phyloP scores from a whole-genome alignment of 2,329 filamentous ascomycete genomes.

The Pyricularia sp. region DNA sequence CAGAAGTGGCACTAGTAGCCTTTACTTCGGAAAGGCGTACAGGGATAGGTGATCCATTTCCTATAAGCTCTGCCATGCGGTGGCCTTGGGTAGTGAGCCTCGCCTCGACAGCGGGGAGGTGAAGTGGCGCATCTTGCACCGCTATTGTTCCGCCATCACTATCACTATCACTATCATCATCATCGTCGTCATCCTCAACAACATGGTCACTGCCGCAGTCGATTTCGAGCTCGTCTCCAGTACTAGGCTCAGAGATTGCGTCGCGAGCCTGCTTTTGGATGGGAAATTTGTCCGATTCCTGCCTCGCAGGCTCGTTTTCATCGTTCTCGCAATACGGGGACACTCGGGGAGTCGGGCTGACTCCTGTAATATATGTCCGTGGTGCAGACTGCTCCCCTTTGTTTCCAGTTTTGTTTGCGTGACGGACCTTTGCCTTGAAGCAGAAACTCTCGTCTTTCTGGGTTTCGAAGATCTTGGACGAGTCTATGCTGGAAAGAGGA shows the following conservation, averaged over 20 bases:
- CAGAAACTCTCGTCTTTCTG: conserved; percentile 21
- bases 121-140: background rate
- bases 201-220: background rate
- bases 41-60: background rate
- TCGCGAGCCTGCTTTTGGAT: background rate
- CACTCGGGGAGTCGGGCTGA: background rate
- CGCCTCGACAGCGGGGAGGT: background rate
- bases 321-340: background rate
- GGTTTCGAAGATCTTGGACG: conserved; percentile 10
- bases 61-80: background rate
- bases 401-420: background rate
- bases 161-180: background rate
- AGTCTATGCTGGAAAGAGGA: background rate
- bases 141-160: background rate
- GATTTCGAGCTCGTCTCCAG: background rate
- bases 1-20: background rate
- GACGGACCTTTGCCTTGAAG: conserved; percentile 13
- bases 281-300: background rate
- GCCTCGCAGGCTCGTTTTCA: background rate
- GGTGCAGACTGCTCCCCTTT: background rate
- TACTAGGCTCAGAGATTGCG: background rate
- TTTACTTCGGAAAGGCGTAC: background rate
- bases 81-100: background rate
- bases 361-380: background rate
- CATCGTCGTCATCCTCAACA: background rate